Percentiles rank a stretch among this genome's conserved stretches.
Evolutionary conservation across 306 rosid genomes (phyloP).

Genomic region (Psophocarpus tetragonolobus): DNA sequence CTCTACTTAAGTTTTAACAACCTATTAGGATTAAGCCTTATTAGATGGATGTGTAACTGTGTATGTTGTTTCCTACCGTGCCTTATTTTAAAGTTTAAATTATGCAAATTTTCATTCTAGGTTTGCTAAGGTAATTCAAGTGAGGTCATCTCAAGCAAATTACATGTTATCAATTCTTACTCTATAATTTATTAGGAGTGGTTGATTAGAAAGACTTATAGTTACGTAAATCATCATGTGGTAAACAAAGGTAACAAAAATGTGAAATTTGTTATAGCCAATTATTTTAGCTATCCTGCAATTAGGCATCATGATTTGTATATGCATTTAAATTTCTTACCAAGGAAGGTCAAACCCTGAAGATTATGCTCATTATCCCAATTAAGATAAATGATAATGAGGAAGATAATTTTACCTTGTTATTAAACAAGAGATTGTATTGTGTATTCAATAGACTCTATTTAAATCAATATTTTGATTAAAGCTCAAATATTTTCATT

Average conservation of each 20-base stretch:
- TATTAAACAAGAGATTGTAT: no score
- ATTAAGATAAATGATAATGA: not conserved
- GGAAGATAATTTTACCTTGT: not conserved
- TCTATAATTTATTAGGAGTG: not conserved
- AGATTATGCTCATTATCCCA: not conserved
- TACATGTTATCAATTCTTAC: not conserved
- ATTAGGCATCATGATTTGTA: not conserved
- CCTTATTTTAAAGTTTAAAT: not conserved
- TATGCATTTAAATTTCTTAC: not conserved
- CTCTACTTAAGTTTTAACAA: not conserved
- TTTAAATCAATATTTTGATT: no score
- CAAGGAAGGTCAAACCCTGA: not conserved
- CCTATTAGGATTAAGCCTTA: not conserved
- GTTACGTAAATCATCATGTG: not conserved
- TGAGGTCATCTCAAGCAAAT: not conserved
- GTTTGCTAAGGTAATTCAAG: not conserved
- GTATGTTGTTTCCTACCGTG: not conserved
- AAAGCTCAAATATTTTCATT: not conserved
- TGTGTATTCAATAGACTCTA: not conserved
- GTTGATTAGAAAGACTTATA: not conserved
- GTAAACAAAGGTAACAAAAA: not conserved
- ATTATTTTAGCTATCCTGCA: not conserved
- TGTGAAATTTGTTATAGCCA: not conserved
- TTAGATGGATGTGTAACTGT: not conserved
- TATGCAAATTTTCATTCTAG: not conserved